Evolutionary conservation across 768 basidiomycete genomes (phyloP), one percentile per base, ranked within the genome.

Genomic region (Boletus vermiculosoides): DNA sequence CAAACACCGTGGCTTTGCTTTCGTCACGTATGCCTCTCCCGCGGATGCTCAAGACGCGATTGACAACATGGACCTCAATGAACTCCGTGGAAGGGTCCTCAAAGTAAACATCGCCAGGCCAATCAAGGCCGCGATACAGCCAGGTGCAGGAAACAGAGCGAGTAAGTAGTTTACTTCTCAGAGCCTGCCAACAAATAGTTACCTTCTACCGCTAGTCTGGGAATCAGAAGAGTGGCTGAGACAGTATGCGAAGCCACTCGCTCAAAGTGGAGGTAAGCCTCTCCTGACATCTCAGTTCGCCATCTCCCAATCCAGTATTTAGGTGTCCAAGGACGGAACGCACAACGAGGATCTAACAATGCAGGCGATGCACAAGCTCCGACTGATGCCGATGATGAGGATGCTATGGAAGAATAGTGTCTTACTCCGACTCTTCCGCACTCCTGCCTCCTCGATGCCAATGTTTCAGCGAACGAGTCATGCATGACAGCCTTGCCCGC

Each of bases 11-110:
- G 96, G 95, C 11, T 98, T 94, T 75, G 96, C 88, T 10, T 98
- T 98, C 69, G 83, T 98, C 47, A 94, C 94, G 2, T 98, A 84
- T 70, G 75, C 85, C 12, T 88, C 87, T 8, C 69, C 89, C 10
- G 81, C 82, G 23, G 93, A 96, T 72, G 94, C 96, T 5, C 89
- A 92, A 68, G 95, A 98, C 70, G 96, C 96, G 30, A 96, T 98
- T 58, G 96, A 98, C 78, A 98, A 98, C 76, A 98, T 94, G 92
- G 94, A 98, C 73, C 77, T 95, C 73, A 97, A 96, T 67, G 94
- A 95, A 69, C 78, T 91, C 56, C 80, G 77, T 49, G 92, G 86
- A 49, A 83, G 82, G 57, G 86, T 89, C 50, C 74, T 91, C 59
- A 90, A 87, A 75, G 93, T 87, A 48, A 96, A 91, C 69, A 73